Percentiles rank a stretch among this genome's conserved stretches.
phyloP scores from a whole-genome alignment of 768 basidiomycete species.

The Leccinum subtestaceum region DNA sequence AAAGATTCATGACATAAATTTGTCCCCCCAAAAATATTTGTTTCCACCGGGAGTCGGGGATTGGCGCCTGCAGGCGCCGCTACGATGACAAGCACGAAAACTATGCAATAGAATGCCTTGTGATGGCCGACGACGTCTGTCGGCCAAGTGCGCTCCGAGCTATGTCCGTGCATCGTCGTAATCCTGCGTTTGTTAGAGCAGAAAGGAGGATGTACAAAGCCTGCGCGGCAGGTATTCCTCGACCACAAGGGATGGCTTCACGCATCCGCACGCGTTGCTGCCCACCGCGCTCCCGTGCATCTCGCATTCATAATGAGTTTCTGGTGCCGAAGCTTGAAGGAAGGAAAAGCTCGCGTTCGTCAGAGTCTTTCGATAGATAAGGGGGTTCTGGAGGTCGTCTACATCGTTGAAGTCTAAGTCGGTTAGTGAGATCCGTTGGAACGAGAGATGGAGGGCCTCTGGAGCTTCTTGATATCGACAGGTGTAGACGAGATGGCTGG shows the following conservation, averaged over 20 bases:
- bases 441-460: constrained; percentile 74
- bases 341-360: constrained; percentile 31
- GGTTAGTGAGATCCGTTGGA: constrained; percentile 76
- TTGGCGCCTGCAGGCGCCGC: no score
- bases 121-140: constrained; percentile 63
- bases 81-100: constrained; percentile 55
- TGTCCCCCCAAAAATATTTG: no score
- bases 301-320: constrained; percentile 5
- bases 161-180: constrained; percentile 27
- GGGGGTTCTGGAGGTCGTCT: constrained; percentile 35
- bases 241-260: constrained; percentile 11
- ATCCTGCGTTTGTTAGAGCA: neutral
- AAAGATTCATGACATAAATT: no score
- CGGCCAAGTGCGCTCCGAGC: constrained; percentile 83
- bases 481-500: constrained; percentile 79
- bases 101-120: constrained; percentile 68
- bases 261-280: constrained; percentile 2
- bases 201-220: constrained; percentile 40
- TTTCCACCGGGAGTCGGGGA: no score
- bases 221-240: constrained; percentile 28
- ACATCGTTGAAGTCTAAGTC: constrained; percentile 72
- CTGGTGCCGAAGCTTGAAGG: constrained; percentile 8
- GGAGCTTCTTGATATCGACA: constrained; percentile 84
- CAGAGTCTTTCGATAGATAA: constrained; percentile 14
- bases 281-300: constrained; percentile 13